Evolutionary conservation across 768 basidiomycete genomes (phyloP), one percentile per base, ranked within the genome.

Genomic region (Russula vinacea): DNA sequence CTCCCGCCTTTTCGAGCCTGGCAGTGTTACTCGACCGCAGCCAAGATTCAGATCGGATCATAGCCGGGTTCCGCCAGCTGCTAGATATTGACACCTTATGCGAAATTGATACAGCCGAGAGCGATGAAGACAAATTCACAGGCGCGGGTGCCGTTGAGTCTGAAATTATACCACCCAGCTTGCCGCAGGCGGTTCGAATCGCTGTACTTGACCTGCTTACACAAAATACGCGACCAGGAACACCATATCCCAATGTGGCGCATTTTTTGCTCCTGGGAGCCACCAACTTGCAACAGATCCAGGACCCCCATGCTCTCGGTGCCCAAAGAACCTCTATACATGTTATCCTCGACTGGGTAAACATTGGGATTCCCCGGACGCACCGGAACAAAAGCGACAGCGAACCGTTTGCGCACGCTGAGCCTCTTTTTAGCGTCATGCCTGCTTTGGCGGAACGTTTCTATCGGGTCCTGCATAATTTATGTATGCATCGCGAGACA

Each of bases 401-500:
- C 45, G 74, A 76, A 9, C 68, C 73, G 24, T 55, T 60, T 24
- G 45, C 60, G 9, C 72, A 74, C 16, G 70, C 70, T 0, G 78
- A 79, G 2, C 87, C 90, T 0, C 76, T 91, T 24, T 88, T 88
- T 72, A 73, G 78, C 22, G 76, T 78, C 22, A 79, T 90, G 39
- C 96, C 95, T 0, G 81, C 80, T 2, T 77, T 97, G 32, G 94
- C 94, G 2, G 94, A 95, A 72, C 86, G 88, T 59, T 89, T 87
- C 70, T 94, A 95, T 71, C 84, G 83, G 40, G 81, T 97, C 55
- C 76, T 98, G 22, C 82, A 90, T 72, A 90, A 96, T 64, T 82
- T 98, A 0, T 96, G 92, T 75, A 81, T 86, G n/a, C 92, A 98
- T 70, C 83, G 88, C 10, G 80, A 84, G 45, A 96, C 94, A 0